Base-by-base conservation (phyloP, 2,329 filamentous ascomycete genomes). In the Orbilia blumenaviensis region DNA sequence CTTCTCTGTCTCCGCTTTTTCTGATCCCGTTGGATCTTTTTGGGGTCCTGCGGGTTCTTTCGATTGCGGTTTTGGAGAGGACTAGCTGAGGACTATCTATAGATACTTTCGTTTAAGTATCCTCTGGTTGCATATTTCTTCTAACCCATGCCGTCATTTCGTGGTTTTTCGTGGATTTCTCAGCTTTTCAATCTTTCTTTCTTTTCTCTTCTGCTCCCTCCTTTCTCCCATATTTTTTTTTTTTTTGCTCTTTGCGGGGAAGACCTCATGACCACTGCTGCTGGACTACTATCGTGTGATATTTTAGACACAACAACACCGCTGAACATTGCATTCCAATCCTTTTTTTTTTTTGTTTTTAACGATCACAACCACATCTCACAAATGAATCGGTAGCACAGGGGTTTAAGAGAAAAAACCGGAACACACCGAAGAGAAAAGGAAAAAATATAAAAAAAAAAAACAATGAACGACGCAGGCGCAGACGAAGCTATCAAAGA, bases 381-480 rank as follows among this genome's bases (percentile, higher is more conserved):
- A 54, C 48, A 56, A 56, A 56, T 56, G 52, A 36, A 56, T 38
- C 52, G 52, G 52, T 56, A 56, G 6, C 32, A 56, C 32, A 56
- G 18, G 6, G 8, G 23, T 23, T 10, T 10, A 34, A 46, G 21
- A 46, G 21, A 21, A 46, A 46, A 46, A 46, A 21, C 16, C 5
- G n/a, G 4, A 4, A 21, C 4, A 7, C 29, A 5, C 29, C 29
- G 9, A 23, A 23, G 21, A 21, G 5, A 42, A 42, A 23, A 32
- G 10, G 10, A 32, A 52, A 32, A 52, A 32, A 36, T 10, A 54
- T 23, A 18, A 21, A 18, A 18, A 8, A 42, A 29, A 44, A 42
- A 44, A 42, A 23, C 23, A 16, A 79, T 80, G 78, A 80, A 80
- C 66, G 76, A 78, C 48, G 60, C 66, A 21, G 77, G 72, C 41